Base-by-base conservation (phyloP, 257 asterid species). In the Asclepias syriaca region DNA sequence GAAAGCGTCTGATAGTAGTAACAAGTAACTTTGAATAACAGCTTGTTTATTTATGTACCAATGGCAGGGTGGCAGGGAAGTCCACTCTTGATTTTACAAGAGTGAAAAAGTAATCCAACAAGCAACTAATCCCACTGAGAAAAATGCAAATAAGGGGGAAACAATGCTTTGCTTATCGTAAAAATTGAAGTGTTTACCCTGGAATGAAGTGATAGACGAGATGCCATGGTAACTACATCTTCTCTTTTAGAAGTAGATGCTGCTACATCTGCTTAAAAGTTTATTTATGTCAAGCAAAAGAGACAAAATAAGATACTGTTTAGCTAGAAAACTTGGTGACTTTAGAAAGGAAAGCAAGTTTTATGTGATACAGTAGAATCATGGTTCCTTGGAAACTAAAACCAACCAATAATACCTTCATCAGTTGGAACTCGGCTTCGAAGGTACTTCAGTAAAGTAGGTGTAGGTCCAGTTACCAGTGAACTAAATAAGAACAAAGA, bases 401-500 rank as follows among this genome's bases (percentile, higher is more conserved):
- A 73, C 10, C 13, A 64, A 32, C 49, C 58, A 22, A 70, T 10
- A 71, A 45, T 79, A 91, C 99, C 99, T 94, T 91, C 99, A 83
- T 85, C 88, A 43, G 84, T 64, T 55, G 98, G 98, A 77, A 94
- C 95, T 79, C 96, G 83, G 80, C 99, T 91, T 75, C 85, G 90
- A 74, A 94, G 98, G 81, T 76, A 82, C 90, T 74, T 94, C 81
- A 94, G 70, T 75, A 91, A 77, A 81, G 96, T 90, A 68, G 90
- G 81, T 64, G 99, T 89, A 58, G 99, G 96, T 77, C 99, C 99
- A 69, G 85, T 75, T 61, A 91, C 93, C 85, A 94, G 81, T 72
- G 98, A 88, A 87, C 99, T 94, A 87, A 72, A 79, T 74, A 51
- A 69, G 72, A 73, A 79, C 32, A 71, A 58, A 59, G 32, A 59